Conservation (phyloP, 352 stramenopile species). For the Elongisporangium senticosum region DNA sequence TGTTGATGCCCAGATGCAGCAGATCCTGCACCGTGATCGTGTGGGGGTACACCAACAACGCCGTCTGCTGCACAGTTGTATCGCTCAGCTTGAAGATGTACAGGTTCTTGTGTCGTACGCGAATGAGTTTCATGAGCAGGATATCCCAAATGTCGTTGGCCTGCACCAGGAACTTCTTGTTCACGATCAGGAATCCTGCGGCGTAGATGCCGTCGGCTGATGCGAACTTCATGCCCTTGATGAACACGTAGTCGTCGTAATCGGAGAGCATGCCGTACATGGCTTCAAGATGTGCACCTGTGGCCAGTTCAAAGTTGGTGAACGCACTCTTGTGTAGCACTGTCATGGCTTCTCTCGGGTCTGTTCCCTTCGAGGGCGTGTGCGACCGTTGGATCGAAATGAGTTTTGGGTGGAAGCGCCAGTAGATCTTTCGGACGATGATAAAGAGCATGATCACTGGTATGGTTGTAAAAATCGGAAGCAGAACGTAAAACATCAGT, state of each 20-base stretch:
- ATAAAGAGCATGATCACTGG: background rate
- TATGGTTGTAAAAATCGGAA: background rate
- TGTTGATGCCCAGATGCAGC: background rate
- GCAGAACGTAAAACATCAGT: background rate
- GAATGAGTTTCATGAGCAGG: conserved; percentile 10
- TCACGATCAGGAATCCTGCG: conserved; percentile 3
- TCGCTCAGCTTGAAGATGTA: conserved; percentile 1
- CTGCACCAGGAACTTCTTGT: no score
- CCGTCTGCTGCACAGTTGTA: conserved; percentile 1
- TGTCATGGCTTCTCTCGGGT: no score
- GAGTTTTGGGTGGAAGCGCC: background rate
- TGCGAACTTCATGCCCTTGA: conserved; percentile 18
- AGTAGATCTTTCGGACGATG: background rate
- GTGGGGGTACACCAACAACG: conserved; percentile 1
- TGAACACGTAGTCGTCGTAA: conserved; percentile 12
- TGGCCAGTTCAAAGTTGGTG: conserved; percentile 24
- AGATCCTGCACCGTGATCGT: background rate
- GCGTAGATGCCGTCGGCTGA: conserved; percentile 15
- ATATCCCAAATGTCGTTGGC: conserved; percentile 5
- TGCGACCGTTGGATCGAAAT: no score
- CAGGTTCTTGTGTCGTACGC: conserved; percentile 1
- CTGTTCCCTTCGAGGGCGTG: no score
- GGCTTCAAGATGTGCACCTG: conserved; percentile 12
- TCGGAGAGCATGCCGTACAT: background rate
- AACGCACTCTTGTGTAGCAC: conserved; percentile 7